A percentile compares a stretch with the other conserved stretches of the same genome.
Evolutionary conservation across 495 filamentous ascomycete genomes (phyloP).

Genomic region (Penicillium paxilli): DNA sequence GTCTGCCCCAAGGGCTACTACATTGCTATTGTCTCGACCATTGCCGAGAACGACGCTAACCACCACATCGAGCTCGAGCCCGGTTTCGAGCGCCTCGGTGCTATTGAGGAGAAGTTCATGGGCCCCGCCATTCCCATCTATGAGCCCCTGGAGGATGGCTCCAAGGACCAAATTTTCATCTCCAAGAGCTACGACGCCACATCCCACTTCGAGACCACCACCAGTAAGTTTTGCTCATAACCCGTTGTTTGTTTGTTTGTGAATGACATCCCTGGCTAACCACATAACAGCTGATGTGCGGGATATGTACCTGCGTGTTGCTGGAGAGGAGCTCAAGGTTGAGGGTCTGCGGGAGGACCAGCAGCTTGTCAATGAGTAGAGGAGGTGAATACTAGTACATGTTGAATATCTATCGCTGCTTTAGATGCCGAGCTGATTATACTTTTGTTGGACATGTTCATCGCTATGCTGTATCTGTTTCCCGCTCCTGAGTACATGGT

Average conservation of each 20-base stretch:
- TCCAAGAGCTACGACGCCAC: slow-evolving; percentile 98
- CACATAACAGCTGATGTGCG: slow-evolving; percentile 74
- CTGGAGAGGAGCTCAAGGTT: slow-evolving; percentile 82
- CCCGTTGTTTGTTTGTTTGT: slow-evolving; percentile 1
- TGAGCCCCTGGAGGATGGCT: slow-evolving; percentile 84
- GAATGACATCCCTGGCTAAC: background rate
- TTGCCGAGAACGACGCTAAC: slow-evolving; percentile 88
- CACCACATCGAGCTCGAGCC: slow-evolving; percentile 93
- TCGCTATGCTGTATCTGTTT: slow-evolving; percentile 19
- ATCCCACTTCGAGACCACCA: slow-evolving; percentile 95
- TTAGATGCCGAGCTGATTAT: slow-evolving; percentile 31
- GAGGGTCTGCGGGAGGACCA: slow-evolving; percentile 55
- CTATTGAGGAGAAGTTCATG: slow-evolving; percentile 97
- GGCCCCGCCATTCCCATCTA: slow-evolving; percentile 88
- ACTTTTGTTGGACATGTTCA: slow-evolving; percentile 32
- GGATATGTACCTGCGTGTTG: slow-evolving; percentile 86
- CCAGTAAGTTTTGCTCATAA: slow-evolving; percentile 43
- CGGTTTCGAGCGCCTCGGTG: slow-evolving; percentile 89
- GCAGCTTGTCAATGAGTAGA: slow-evolving; percentile 51
- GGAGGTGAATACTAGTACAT: slow-evolving; percentile 6
- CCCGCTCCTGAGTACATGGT: slow-evolving; percentile 8
- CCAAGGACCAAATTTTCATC: slow-evolving; percentile 91
- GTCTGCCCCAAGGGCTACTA: slow-evolving; percentile 99
- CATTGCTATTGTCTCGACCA: slow-evolving; percentile 96
- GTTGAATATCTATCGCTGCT: slow-evolving; percentile 31